A percentile compares a stretch with the other conserved stretches of the same genome.
These are phyloP conservation scores for Talaromyces sp. DNA, from an alignment of 2,329 filamentous ascomycete genomes.

Conservation along the genomic window DNA sequence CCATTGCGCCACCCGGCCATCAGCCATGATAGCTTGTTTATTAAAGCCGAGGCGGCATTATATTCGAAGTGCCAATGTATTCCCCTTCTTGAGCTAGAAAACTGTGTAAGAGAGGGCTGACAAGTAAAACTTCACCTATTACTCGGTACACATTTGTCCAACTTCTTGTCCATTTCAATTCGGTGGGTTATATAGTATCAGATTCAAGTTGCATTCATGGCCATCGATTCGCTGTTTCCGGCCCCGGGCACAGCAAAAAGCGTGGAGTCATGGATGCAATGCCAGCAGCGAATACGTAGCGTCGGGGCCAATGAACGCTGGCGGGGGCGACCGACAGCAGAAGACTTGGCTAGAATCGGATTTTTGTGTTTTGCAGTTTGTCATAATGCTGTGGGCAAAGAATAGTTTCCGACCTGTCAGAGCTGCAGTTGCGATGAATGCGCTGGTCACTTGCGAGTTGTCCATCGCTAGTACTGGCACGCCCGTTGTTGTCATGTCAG, in stretches of 20 bases:
- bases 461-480: background rate
- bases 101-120: background rate
- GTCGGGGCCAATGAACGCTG: slow-evolving; percentile 1
- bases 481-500: slow-evolving; percentile 8
- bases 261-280: slow-evolving; percentile 8
- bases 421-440: slow-evolving; percentile 21
- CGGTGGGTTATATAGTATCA: background rate
- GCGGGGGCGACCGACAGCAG: background rate
- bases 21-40: background rate
- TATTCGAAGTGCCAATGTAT: background rate
- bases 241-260: background rate
- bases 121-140: background rate
- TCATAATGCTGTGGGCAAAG: slow-evolving; percentile 2
- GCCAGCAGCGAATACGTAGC: slow-evolving; percentile 10
- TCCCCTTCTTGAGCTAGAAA: background rate
- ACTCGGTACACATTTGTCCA: background rate
- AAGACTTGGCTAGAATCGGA: background rate
- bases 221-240: background rate
- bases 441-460: slow-evolving; percentile 22
- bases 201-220: background rate
- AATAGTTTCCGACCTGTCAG: slow-evolving; percentile 10
- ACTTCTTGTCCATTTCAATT: background rate
- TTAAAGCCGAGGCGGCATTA: background rate
- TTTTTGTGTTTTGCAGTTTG: slow-evolving; percentile 1
- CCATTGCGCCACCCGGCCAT: slow-evolving; percentile 5